Conservation (phyloP, 345 rosid genomes). For the Citrus trifoliata region DNA sequence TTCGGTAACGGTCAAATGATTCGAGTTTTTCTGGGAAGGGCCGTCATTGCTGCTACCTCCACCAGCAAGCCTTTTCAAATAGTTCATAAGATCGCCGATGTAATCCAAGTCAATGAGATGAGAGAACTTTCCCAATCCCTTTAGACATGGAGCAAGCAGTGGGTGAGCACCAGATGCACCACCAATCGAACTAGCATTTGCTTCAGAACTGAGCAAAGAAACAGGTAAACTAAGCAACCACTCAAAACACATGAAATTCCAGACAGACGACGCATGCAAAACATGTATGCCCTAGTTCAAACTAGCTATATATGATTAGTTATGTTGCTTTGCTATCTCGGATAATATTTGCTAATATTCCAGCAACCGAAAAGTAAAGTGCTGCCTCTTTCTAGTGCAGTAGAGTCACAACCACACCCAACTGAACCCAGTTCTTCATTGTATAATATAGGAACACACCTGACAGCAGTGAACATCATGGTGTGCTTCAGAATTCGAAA, state of each 20-base stretch:
- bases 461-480: conserved; percentile 43
- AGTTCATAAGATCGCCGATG: conserved; percentile 86
- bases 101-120: conserved; percentile 82
- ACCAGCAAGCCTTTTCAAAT: conserved; percentile 79
- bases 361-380: not conserved
- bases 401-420: not conserved
- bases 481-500: conserved; percentile 86
- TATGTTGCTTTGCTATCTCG: not conserved
- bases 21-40: conserved; percentile 34
- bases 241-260: not conserved
- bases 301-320: not conserved
- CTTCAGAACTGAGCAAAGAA: conserved; percentile 45
- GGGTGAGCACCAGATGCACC: conserved; percentile 51
- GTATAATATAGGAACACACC: conserved; percentile 37
- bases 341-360: not conserved
- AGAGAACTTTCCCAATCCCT: conserved; percentile 84
- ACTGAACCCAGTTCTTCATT: not conserved
- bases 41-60: conserved; percentile 35
- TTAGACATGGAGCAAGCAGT: conserved; percentile 76
- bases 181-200: conserved; percentile 26
- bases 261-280: not conserved
- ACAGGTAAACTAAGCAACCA: not conserved
- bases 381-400: not conserved
- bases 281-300: not conserved
- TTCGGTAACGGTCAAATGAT: conserved; percentile 59